These are phyloP conservation scores for Azolla pinnata DNA, from an alignment of 75 land plant genomes.

Conservation along the genomic window DNA sequence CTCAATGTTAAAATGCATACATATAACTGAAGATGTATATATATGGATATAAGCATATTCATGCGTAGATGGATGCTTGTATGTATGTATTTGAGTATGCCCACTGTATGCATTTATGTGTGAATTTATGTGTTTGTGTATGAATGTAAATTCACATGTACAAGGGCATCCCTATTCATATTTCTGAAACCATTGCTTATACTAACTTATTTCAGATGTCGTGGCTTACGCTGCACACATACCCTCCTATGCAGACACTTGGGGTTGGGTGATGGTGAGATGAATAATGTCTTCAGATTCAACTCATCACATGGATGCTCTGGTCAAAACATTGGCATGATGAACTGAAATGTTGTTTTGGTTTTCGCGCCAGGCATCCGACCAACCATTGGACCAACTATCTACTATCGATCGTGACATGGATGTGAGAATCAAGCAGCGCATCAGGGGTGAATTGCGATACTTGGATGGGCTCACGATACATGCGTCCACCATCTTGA, in stretches of 20 bases:
- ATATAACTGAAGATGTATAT: too few relatives aligned
- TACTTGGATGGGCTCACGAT: slow-evolving; percentile 62
- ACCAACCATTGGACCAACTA: slow-evolving; percentile 44
- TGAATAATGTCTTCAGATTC: too few relatives aligned
- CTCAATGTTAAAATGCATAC: too few relatives aligned
- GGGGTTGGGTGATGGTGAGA: slow-evolving; percentile 88
- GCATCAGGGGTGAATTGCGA: slow-evolving; percentile 58
- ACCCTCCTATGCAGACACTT: slow-evolving; percentile 70
- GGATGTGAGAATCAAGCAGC: slow-evolving; percentile 48
- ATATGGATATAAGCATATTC: background rate
- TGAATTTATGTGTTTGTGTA: too few relatives aligned
- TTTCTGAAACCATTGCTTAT: too few relatives aligned
- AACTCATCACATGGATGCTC: too few relatives aligned
- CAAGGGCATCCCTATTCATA: too few relatives aligned
- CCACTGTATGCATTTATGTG: too few relatives aligned
- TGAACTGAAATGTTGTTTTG: too few relatives aligned
- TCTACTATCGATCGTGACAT: slow-evolving; percentile 36
- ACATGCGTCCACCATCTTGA: slow-evolving; percentile 49
- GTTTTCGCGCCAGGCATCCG: slow-evolving; percentile 96
- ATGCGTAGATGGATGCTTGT: background rate
- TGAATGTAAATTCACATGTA: too few relatives aligned
- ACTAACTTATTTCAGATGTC: slow-evolving; percentile 64
- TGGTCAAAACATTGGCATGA: too few relatives aligned
- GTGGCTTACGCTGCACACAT: slow-evolving; percentile 60
- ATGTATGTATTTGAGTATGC: background rate